Conservation (phyloP, 1,139 yeast species). For the Yamadazyma spencermartinsiae region DNA sequence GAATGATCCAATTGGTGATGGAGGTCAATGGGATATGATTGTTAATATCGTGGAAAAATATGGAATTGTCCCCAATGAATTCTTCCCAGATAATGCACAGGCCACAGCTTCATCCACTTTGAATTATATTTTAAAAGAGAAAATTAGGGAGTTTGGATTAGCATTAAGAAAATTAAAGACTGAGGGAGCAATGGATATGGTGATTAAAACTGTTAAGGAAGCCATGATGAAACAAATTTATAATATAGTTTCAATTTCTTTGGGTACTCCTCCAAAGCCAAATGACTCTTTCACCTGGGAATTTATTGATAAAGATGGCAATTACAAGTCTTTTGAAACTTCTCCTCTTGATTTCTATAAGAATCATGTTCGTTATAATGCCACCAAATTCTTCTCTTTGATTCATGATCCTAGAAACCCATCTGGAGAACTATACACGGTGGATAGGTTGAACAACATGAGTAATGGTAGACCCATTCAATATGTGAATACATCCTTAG, state of each 20-base stretch:
- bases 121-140: conserved; percentile 63
- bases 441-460: conserved; percentile 73
- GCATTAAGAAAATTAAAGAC: conserved; percentile 51
- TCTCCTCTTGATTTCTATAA: conserved; percentile 66
- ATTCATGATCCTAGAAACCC: conserved; percentile 80
- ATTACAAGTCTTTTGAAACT: conserved; percentile 50
- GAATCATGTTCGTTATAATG: conserved; percentile 54
- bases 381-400: conserved; percentile 58
- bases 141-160: conserved; percentile 75
- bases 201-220: conserved; percentile 34
- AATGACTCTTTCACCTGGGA: conserved; percentile 70
- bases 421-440: conserved; percentile 60
- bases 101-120: conserved; percentile 57
- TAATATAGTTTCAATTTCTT: conserved; percentile 60
- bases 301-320: conserved; percentile 69
- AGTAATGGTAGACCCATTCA: conserved; percentile 65
- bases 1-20: conserved; percentile 68
- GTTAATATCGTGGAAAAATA: conserved; percentile 72
- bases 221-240: conserved; percentile 61
- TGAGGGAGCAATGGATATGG: conserved; percentile 24
- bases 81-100: conserved; percentile 72
- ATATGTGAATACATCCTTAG: conserved; percentile 67
- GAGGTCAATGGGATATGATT: conserved; percentile 88
- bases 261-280: conserved; percentile 80
- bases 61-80: conserved; percentile 72